Evolutionary conservation across 139 green algal genomes (phyloP), one percentile per base, ranked within the genome.

Genomic region (Micractinium sp.): DNA sequence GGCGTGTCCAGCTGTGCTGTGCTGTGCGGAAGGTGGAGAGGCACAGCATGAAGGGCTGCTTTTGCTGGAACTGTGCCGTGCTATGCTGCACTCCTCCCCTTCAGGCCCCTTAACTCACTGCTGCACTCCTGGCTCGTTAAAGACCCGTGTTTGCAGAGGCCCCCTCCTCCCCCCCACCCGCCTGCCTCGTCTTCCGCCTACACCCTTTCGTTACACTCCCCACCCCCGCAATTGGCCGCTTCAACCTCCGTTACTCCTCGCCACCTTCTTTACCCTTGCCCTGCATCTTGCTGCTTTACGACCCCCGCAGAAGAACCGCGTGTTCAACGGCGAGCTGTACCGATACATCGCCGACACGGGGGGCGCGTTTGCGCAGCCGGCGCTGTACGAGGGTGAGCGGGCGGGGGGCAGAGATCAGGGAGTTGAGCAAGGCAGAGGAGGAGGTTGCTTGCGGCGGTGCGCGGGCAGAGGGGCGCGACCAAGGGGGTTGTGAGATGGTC

Each of bases 281-380:
- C 47, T 56, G 47, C 47, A 9, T 56, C 7, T 56, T 56, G 47
- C 47, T 9, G 9, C 47, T 56, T 56, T 56, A 9, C 47, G 7
- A 5, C 9, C 47, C 47, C 47, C 9, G 47, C 9, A 56, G 5
- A 5, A 56, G 47, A 56, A 56, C 47, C 47, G 47, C 47, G 47
- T 56, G 47, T 56, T 56, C 47, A 56, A 56, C 47, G 47, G 47
- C 47, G 95, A 97, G 91, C 90, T 97, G 85, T 97, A 97, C 91
- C 85, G 95, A 35, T 93, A 92, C 81, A 92, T 96, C 27, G 95
- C 95, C 27, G 96, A 98, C 92, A 95, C 77, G 27, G 76, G 90
- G 14, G 96, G 96, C 75, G 95, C 94, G 0, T 98, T 98, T 91
- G 94, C 96, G 33, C 94, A 97, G 92, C 95, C 95, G 13, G 93